phyloP scores from a whole-genome alignment of 1,284 basidiomycete genomes.

The Schizopora paradoxa region DNA sequence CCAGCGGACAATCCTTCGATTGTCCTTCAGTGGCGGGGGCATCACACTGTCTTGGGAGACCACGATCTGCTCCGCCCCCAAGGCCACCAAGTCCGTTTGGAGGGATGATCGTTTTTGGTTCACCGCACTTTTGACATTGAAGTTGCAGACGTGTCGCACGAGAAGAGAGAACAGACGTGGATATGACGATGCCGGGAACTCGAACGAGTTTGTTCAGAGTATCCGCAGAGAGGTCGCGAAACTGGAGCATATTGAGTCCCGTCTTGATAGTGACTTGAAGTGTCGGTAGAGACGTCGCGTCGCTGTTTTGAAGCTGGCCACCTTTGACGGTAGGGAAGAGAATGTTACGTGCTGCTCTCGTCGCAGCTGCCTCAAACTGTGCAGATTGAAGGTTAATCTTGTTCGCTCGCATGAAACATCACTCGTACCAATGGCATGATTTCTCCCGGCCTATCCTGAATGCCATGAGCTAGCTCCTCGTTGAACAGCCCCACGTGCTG shows the following conservation, averaged over 20 bases:
- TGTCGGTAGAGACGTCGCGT: constrained; percentile 67
- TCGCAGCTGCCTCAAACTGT: constrained; percentile 86
- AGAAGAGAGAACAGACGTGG: constrained; percentile 89
- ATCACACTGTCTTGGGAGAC: constrained; percentile 82
- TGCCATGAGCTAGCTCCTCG: constrained; percentile 86
- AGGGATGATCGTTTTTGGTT: constrained; percentile 78
- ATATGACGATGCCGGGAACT: constrained; percentile 97
- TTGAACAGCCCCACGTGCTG: constrained; percentile 89
- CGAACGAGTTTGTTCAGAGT: constrained; percentile 95
- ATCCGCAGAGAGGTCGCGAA: constrained; percentile 89
- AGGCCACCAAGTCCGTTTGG: constrained; percentile 83
- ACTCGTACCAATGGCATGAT: constrained; percentile 78
- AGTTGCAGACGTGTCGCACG: constrained; percentile 90
- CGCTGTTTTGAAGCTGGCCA: constrained; percentile 45
- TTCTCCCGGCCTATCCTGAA: constrained; percentile 88
- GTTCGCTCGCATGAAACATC: background rate
- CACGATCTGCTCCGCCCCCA: constrained; percentile 72
- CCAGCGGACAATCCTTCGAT: constrained; percentile 90
- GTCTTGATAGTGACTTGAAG: constrained; percentile 89
- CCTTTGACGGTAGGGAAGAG: constrained; percentile 62
- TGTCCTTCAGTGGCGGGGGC: constrained; percentile 70
- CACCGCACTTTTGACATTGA: constrained; percentile 88
- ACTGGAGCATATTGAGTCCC: constrained; percentile 88
- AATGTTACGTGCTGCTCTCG: constrained; percentile 75
- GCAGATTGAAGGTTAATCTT: constrained; percentile 2